A percentile compares a stretch with the other conserved stretches of the same genome.
These are phyloP conservation scores for Hymenoscyphus albidus DNA, from an alignment of 2,329 filamentous ascomycete species.

Conservation along the genomic window DNA sequence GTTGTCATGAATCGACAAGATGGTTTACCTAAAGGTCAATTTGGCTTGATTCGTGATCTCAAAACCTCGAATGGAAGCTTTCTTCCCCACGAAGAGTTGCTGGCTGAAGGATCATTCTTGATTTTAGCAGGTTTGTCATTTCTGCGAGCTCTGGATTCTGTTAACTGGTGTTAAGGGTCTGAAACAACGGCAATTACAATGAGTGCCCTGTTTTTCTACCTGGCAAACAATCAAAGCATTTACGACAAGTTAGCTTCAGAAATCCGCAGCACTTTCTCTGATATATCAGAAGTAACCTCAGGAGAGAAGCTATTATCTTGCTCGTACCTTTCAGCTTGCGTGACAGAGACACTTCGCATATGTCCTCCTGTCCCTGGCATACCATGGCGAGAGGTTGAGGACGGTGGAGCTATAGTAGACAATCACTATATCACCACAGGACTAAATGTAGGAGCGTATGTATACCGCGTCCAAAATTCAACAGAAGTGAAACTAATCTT, in stretches of 20 bases:
- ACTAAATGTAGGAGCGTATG: too few relatives aligned
- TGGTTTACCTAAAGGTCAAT: too few relatives aligned
- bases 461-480: too few relatives aligned
- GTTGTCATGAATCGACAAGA: too few relatives aligned
- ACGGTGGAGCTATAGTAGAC: neutral
- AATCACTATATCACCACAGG: too few relatives aligned
- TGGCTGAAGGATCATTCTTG: too few relatives aligned
- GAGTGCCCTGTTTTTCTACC: slow-evolving; percentile 18
- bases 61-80: too few relatives aligned
- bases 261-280: slow-evolving; percentile 8
- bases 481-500: too few relatives aligned
- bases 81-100: too few relatives aligned
- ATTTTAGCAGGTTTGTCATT: too few relatives aligned
- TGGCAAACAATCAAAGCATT: neutral
- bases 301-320: neutral
- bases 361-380: neutral
- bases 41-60: too few relatives aligned
- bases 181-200: slow-evolving; percentile 31
- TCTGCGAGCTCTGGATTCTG: neutral
- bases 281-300: neutral
- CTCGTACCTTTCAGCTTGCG: too few relatives aligned
- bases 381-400: neutral
- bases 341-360: neutral
- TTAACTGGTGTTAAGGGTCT: slow-evolving; percentile 35
- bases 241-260: slow-evolving; percentile 5